Percentiles rank a stretch among this genome's conserved stretches.
Evolutionary conservation across 2,329 filamentous ascomycete species (phyloP).

Genomic region (Cucurbitaria berberidis): DNA sequence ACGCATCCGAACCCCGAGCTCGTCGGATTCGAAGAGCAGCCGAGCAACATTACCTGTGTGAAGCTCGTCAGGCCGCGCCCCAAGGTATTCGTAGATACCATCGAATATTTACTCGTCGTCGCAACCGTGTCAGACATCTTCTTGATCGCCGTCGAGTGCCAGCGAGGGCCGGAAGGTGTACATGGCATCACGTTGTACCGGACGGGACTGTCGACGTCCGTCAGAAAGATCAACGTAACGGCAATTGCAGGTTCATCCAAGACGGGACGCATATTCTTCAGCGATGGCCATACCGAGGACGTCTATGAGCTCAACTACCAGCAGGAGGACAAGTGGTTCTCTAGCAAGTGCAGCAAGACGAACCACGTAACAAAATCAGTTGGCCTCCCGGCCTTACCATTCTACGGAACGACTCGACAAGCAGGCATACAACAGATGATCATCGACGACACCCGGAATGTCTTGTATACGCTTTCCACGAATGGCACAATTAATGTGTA

Average conservation of each 20-base stretch:
- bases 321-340: constrained; percentile 97
- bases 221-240: constrained; percentile 77
- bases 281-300: constrained; percentile 79
- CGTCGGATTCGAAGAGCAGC: constrained; percentile 89
- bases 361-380: constrained; percentile 80
- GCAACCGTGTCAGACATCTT: constrained; percentile 86
- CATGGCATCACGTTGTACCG: constrained; percentile 81
- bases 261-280: constrained; percentile 92
- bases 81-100: constrained; percentile 84
- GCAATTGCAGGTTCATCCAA: constrained; percentile 78
- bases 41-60: constrained; percentile 87
- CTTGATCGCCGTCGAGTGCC: constrained; percentile 78
- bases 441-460: constrained; percentile 84
- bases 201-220: constrained; percentile 81
- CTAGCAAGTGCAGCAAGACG: constrained; percentile 82
- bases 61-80: constrained; percentile 83
- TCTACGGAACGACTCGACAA: constrained; percentile 35
- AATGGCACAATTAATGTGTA: constrained; percentile 90
- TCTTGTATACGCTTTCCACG: constrained; percentile 90
- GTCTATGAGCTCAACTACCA: constrained; percentile 95
- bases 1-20: constrained; percentile 89
- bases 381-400: constrained; percentile 61
- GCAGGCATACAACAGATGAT: constrained; percentile 80
- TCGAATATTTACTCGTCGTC: constrained; percentile 87
- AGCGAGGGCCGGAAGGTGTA: constrained; percentile 69